Evolutionary conservation across 1,284 basidiomycete genomes (phyloP).

Genomic region (Exobasidium rhododendri): DNA sequence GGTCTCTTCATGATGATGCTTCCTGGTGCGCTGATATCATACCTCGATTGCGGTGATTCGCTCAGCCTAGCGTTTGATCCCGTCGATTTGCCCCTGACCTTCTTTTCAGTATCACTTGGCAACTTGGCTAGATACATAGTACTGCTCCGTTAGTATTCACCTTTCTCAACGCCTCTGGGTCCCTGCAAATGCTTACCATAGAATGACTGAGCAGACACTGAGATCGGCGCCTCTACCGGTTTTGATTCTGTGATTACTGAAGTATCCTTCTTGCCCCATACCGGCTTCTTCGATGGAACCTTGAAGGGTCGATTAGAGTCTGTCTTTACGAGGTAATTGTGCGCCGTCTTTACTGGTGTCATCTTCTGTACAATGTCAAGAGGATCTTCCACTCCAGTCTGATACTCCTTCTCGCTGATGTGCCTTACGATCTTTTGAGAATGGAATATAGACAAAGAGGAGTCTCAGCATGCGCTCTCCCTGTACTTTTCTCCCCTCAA

Average conservation of each 20-base stretch:
- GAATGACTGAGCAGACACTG: background rate
- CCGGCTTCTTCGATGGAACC: background rate
- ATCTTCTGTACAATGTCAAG: background rate
- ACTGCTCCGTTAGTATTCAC: too few species aligned
- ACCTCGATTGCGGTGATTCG: conserved; percentile 15
- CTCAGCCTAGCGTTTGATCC: background rate
- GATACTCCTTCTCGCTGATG: conserved; percentile 2
- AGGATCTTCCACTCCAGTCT: background rate
- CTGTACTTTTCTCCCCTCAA: background rate
- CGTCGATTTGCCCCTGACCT: conserved; percentile 19
- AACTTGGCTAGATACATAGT: conserved; percentile 21
- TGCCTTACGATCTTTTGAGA: background rate
- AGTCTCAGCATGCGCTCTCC: background rate
- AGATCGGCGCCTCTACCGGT: background rate
- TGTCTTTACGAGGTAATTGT: background rate
- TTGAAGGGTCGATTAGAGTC: background rate
- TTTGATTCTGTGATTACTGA: background rate
- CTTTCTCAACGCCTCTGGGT: background rate
- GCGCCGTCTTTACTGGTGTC: background rate
- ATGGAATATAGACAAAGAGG: background rate
- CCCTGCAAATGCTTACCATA: background rate
- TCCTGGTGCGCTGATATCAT: conserved; percentile 55
- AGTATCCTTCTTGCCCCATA: background rate
- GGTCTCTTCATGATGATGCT: conserved; percentile 64
- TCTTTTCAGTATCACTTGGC: conserved; percentile 25